Percentiles rank a stretch among this genome's conserved stretches.
Evolutionary conservation across 495 filamentous ascomycete genomes (phyloP).

Genomic region (Hypoxylon trugodes): DNA sequence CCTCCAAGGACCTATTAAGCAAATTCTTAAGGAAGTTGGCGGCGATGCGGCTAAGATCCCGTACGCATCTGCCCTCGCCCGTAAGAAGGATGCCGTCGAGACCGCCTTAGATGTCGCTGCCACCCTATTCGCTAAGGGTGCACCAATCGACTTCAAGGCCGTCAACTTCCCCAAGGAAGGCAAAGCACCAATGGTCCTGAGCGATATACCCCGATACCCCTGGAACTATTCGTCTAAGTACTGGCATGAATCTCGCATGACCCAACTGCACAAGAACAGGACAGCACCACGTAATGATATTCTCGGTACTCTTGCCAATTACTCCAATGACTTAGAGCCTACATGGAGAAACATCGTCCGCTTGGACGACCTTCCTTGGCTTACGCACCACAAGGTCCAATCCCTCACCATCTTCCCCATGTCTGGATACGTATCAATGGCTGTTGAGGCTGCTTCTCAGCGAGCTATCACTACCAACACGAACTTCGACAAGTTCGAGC

Average conservation of each 20-base stretch:
- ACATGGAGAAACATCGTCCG: slow-evolving; percentile 64
- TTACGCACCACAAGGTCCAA: slow-evolving; percentile 61
- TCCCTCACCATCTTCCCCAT: slow-evolving; percentile 66
- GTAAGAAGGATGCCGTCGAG: slow-evolving; percentile 55
- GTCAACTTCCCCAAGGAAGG: slow-evolving; percentile 54
- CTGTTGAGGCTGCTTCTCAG: slow-evolving; percentile 61
- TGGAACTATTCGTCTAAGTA: slow-evolving; percentile 62
- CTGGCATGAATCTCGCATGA: slow-evolving; percentile 63
- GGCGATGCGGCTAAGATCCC: slow-evolving; percentile 49
- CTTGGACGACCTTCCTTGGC: slow-evolving; percentile 61
- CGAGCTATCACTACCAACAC: slow-evolving; percentile 42
- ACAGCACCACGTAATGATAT: slow-evolving; percentile 59
- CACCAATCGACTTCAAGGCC: slow-evolving; percentile 51
- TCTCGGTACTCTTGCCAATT: slow-evolving; percentile 58
- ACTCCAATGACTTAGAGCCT: slow-evolving; percentile 57
- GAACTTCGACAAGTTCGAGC: slow-evolving; percentile 50
- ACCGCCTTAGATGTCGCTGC: slow-evolving; percentile 54
- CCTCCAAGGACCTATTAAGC: slow-evolving; percentile 66
- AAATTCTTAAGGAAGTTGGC: slow-evolving; percentile 59
- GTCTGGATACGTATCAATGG: slow-evolving; percentile 65
- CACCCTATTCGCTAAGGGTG: slow-evolving; percentile 57
- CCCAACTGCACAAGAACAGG: slow-evolving; percentile 59
- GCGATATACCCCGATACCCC: slow-evolving; percentile 55
- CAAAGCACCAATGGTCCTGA: slow-evolving; percentile 48
- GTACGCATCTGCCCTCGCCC: slow-evolving; percentile 53